Conservation (phyloP, 148 eudicot species). For the Limonium bicolor region DNA sequence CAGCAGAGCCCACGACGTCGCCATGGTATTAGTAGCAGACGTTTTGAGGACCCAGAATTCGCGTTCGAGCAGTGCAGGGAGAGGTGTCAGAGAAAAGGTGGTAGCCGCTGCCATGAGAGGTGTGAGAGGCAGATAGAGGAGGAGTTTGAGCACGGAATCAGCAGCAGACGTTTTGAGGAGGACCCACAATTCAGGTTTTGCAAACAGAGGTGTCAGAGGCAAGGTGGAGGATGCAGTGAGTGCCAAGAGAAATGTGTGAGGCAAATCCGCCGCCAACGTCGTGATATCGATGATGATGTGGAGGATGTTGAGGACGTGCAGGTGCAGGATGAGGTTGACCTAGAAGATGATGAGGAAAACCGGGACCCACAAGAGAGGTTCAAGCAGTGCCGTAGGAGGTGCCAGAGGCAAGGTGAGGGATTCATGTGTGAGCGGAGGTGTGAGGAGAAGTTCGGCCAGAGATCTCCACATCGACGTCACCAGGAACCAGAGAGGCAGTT, state of each 20-base stretch:
- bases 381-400: constrained; percentile 1
- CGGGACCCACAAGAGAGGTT: too few relatives aligned
- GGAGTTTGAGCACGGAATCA: neutral
- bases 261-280: too few relatives aligned
- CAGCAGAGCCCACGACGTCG: too few relatives aligned
- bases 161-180: too few relatives aligned
- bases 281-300: neutral
- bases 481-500: constrained; percentile 2
- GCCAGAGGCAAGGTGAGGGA: neutral
- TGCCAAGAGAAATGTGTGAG: neutral
- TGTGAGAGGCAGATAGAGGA: neutral
- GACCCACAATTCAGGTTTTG: constrained; percentile 1
- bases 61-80: neutral
- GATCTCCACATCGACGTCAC: neutral
- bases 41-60: neutral
- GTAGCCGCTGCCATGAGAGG: neutral
- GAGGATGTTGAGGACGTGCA: neutral
- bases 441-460: neutral
- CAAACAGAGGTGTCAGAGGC: neutral
- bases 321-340: neutral
- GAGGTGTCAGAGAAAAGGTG: neutral
- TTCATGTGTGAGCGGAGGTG: neutral
- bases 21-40: too few relatives aligned
- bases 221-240: too few relatives aligned
- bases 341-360: too few relatives aligned